Percentiles rank a stretch among this genome's conserved stretches.
phyloP scores from a whole-genome alignment of 2,329 filamentous ascomycete species.

The Incumbomyces lentus region DNA sequence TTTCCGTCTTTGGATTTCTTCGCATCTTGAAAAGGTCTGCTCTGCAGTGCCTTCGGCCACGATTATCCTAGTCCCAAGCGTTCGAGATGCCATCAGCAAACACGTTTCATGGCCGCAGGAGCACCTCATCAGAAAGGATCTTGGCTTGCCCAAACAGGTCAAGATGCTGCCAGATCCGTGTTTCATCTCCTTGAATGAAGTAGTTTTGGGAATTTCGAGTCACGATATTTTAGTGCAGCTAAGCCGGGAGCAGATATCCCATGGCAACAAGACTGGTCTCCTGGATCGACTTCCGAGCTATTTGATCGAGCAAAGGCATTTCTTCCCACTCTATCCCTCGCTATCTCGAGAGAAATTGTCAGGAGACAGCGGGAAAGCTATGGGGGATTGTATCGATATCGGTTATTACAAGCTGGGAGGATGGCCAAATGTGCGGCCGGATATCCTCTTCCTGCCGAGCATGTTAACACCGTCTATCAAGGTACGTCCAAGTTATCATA shows the following conservation, averaged over 20 bases:
- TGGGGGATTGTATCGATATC: constrained; percentile 66
- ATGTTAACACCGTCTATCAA: constrained; percentile 77
- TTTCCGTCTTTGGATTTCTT: constrained; percentile 70
- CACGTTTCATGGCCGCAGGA: constrained; percentile 83
- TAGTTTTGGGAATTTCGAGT: constrained; percentile 67
- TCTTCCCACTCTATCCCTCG: constrained; percentile 80
- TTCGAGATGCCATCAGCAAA: constrained; percentile 69
- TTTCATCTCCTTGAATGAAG: constrained; percentile 79
- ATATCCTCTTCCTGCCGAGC: constrained; percentile 75
- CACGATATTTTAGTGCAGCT: constrained; percentile 80
- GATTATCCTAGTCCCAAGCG: constrained; percentile 72
- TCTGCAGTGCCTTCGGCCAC: constrained; percentile 64
- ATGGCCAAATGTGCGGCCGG: constrained; percentile 75
- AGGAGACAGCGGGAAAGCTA: constrained; percentile 53
- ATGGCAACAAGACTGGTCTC: constrained; percentile 46
- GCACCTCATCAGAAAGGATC: constrained; percentile 56
- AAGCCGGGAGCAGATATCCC: constrained; percentile 58
- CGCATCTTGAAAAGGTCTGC: constrained; percentile 60
- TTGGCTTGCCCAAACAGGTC: constrained; percentile 67
- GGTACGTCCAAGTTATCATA: constrained; percentile 41
- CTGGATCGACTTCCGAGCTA: constrained; percentile 64
- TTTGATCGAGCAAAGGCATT: constrained; percentile 81
- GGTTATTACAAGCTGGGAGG: constrained; percentile 82
- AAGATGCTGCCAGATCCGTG: constrained; percentile 83
- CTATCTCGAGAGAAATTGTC: constrained; percentile 57